Evolutionary conservation across 257 asterid species (phyloP), one percentile per base, ranked within the genome.

Genomic region (Solanum pennellii): DNA sequence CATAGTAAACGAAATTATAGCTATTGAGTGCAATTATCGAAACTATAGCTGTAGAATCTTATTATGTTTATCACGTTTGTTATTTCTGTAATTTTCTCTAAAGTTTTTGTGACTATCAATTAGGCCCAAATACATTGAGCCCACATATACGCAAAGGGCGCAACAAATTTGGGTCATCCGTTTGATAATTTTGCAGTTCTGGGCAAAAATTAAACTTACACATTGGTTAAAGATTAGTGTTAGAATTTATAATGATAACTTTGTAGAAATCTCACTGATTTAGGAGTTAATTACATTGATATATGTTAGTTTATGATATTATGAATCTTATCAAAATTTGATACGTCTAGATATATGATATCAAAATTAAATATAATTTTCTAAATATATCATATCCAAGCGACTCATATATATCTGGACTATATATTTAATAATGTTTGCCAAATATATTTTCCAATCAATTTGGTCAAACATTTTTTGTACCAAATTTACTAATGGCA

Each of bases 11-110:
- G 1, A 52, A 52, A 18, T 10, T 52, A 52, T 52, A 18, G 0
- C 9, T 16, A 1, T 52, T 3, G 0, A 18, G n/a, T 52, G 4
- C 1, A 52, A 52, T 16, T 52, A 52, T 52, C 4, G 2, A 16
- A 52, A 52, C 4, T 52, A 52, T 52, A 52, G 20, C 10, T 16
- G 18, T 52, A 6, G 10, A 16, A 9, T 9, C 4, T 18, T 52
- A 6, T 18, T 52, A 6, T 0, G 62, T 16, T 52, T 52, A 7
- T 49, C 15, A 49, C 6, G 60, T 49, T 49, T 49, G 60, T 49
- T 49, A 14, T 49, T 49, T 20, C 21, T 15, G 21, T 15, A 49
- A 15, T 49, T 15, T 49, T 49, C 9, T 49, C 1, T 15, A 49
- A 5, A 49, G 6, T 49, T 15, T 8, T 49, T 9, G 9, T 15